Evolutionary conservation across 2,329 filamentous ascomycete genomes (phyloP).

Genomic region (Verticillium zaregamsianum): DNA sequence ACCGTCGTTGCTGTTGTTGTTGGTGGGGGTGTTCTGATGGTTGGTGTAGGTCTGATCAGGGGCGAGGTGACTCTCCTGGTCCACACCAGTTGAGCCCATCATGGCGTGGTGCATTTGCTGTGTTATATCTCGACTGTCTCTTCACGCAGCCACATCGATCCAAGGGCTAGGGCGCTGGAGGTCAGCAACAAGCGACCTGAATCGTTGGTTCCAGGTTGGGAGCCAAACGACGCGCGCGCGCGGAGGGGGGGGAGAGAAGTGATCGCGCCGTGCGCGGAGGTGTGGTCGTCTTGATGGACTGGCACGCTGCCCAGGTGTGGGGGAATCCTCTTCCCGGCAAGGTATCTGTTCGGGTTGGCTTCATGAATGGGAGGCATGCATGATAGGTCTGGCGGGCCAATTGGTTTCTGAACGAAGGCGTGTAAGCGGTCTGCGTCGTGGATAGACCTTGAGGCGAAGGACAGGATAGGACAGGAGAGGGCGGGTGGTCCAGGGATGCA

Average conservation of each 20-base stretch:
- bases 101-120: conserved; percentile 38
- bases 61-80: conserved; percentile 40
- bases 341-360: conserved; percentile 28
- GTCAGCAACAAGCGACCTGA: conserved; percentile 3
- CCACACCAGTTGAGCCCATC: conserved; percentile 37
- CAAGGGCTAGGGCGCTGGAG: not conserved
- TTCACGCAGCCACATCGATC: not conserved
- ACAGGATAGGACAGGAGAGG: conserved; percentile 14
- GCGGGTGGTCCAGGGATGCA: conserved; percentile 30
- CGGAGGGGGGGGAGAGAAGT: conserved; percentile 4
- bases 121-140: not conserved
- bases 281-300: conserved; percentile 8
- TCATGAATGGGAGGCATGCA: conserved; percentile 44
- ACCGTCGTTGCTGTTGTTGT: conserved; percentile 40
- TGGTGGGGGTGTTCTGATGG: conserved; percentile 34
- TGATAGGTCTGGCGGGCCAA: conserved; percentile 36
- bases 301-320: conserved; percentile 20
- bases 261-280: conserved; percentile 6
- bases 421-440: conserved; percentile 28
- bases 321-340: conserved; percentile 23
- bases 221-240: conserved; percentile 1
- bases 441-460: conserved; percentile 16
- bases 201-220: conserved; percentile 6
- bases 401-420: conserved; percentile 28
- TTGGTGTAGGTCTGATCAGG: conserved; percentile 26